Percentiles rank a stretch among this genome's conserved stretches.
Evolutionary conservation across 192 early-diverging fungal genomes (phyloP).

Genomic region (Pilaira anomala): DNA sequence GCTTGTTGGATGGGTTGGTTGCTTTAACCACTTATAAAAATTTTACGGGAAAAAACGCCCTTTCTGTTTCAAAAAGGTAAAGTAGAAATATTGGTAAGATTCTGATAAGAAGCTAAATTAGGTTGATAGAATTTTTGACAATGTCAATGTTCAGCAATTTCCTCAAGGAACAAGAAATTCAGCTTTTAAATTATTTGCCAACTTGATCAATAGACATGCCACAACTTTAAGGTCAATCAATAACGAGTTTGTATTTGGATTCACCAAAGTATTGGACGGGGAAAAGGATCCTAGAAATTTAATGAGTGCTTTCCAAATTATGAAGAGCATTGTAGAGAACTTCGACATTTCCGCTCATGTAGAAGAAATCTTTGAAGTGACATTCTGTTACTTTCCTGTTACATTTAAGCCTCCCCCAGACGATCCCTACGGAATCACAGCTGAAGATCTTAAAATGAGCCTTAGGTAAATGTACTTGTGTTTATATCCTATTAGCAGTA

Average conservation of each 20-base stretch:
- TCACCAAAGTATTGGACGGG: constrained; percentile 87
- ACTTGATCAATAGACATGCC: constrained; percentile 57
- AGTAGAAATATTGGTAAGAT: too few relatives aligned
- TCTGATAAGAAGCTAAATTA: constrained; percentile 9
- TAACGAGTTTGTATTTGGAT: constrained; percentile 75
- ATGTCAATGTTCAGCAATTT: constrained; percentile 89
- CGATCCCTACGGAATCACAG: constrained; percentile 92
- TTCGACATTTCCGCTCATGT: constrained; percentile 79
- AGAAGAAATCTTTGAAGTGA: constrained; percentile 93
- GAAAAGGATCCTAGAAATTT: constrained; percentile 99
- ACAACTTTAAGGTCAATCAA: constrained; percentile 63
- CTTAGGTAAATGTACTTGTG: constrained; percentile 50
- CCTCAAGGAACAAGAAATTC: constrained; percentile 79
- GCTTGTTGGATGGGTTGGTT: constrained; percentile 58
- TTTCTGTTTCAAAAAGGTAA: constrained; percentile 51
- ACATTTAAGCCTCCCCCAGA: constrained; percentile 95
- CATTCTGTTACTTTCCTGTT: constrained; percentile 99
- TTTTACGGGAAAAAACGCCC: constrained; percentile 54
- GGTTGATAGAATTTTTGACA: constrained; percentile 74
- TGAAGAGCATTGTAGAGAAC: constrained; percentile 64
- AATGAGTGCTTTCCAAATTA: constrained; percentile 77
- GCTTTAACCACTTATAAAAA: constrained; percentile 59
- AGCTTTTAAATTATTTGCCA: constrained; percentile 71
- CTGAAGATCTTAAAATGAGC: constrained; percentile 83
- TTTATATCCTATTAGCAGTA: not conserved